Evolutionary conservation across 2,329 filamentous ascomycete genomes (phyloP), one percentile per base, ranked within the genome.

Genomic region (Talaromyces sp.): DNA sequence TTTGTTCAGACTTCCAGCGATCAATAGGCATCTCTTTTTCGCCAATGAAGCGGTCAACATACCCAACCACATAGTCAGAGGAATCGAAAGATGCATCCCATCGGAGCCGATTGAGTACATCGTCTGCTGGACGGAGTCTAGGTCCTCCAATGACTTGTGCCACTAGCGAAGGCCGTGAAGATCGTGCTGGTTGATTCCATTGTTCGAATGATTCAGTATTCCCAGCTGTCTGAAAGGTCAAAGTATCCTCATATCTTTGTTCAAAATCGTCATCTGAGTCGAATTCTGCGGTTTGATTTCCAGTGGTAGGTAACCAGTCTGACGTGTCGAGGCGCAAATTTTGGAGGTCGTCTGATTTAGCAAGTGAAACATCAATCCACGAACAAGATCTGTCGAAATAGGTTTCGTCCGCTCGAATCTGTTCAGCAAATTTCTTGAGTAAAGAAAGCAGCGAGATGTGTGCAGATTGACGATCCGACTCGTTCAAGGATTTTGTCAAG

Each of bases 1-100:
- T 85, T 36, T 80, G 79, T 58, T 85, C 83, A 19, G 76, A 80
- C 69, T 84, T 83, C 84, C 84, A 86, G n/a, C 75, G 77, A 54
- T 79, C 77, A 2, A 85, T 72, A 8, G 74, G 70, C 11, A 80
- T 79, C 72, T 85, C 84, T 64, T 80, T 76, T 22, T 80, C 76
- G 0, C 82, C 83, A 11, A 80, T 70, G 63, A 86, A 86, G 10
- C 84, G 78, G 70, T 87, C 84, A 25, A 82, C 74, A 66, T 86
- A 86, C 2, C 83, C 84, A 34, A 86, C 80, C 13, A 84, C 74
- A 69, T 81, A 86, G 59, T 83, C 75, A 4, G 71, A 70, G 4
- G 75, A 75, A 59, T 81, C 76, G 19, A 83, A 79, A 3, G 72
- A 76, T 1, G 78, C 70, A 68, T 85, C 83, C 82, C 83, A 84